These are phyloP conservation scores for Ascodesmis nigricans DNA, from an alignment of 495 filamentous ascomycete species.

Conservation along the genomic window DNA sequence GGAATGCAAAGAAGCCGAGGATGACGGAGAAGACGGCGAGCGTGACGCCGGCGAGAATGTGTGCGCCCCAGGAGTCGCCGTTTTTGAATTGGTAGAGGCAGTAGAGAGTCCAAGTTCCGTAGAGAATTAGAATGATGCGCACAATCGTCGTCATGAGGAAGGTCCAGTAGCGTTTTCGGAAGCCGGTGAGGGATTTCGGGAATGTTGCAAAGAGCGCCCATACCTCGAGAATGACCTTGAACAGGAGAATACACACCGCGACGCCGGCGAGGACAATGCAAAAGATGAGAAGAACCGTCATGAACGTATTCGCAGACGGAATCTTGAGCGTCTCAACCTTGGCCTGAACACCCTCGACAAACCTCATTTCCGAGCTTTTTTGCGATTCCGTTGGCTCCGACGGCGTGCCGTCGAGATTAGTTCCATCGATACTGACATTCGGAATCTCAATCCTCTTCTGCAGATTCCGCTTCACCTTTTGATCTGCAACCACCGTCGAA, in stretches of 20 bases:
- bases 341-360: conserved; percentile 47
- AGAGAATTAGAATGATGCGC: conserved; percentile 72
- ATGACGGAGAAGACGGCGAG: conserved; percentile 57
- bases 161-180: conserved; percentile 93
- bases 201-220: conserved; percentile 84
- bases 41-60: conserved; percentile 62
- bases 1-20: conserved; percentile 54
- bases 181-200: conserved; percentile 54
- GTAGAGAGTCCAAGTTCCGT: conserved; percentile 88
- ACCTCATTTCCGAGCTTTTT: conserved; percentile 26
- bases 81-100: conserved; percentile 86
- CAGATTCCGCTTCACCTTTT: too few relatives aligned
- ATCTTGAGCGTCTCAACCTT: conserved; percentile 60
- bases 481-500: too few relatives aligned
- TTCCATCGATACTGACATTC: conserved; percentile 1
- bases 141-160: conserved; percentile 72
- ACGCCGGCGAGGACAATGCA: conserved; percentile 70
- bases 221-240: conserved; percentile 78
- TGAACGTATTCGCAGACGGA: conserved; percentile 78
- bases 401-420: background rate
- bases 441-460: too few relatives aligned
- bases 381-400: background rate
- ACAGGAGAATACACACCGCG: conserved; percentile 62
- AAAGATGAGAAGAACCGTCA: conserved; percentile 80
- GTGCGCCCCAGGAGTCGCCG: conserved; percentile 92